Evolutionary conservation across 805 yeast species (phyloP).

Genomic region (Barnettozyma wickerhamii): DNA sequence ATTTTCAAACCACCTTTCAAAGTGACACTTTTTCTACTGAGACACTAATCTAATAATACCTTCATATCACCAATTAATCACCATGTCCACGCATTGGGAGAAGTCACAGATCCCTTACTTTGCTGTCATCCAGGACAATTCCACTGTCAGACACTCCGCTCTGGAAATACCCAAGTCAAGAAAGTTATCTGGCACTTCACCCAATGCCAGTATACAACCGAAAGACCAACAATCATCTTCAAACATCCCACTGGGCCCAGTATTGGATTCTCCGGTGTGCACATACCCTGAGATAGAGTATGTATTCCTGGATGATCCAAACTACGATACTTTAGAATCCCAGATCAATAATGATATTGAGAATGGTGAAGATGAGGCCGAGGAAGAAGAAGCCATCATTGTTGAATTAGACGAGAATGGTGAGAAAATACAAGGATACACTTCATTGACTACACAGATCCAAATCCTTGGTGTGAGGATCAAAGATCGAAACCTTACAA

Average conservation of each 20-base stretch:
- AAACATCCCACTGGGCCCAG: not conserved
- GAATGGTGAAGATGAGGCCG: not conserved
- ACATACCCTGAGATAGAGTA: constrained; percentile 26
- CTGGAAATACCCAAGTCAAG: not conserved
- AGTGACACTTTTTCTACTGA: no score
- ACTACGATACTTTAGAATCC: constrained; percentile 15
- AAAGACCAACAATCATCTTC: not conserved
- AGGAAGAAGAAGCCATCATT: constrained; percentile 21
- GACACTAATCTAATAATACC: no score
- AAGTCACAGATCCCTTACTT: constrained; percentile 23
- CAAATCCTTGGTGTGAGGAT: constrained; percentile 17
- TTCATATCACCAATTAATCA: no score
- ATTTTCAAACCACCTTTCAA: no score
- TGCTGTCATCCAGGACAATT: constrained; percentile 17
- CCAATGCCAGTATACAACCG: not conserved
- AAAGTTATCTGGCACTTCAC: not conserved
- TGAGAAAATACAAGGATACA: constrained; percentile 6
- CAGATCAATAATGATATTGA: constrained; percentile 1
- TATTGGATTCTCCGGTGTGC: constrained; percentile 2
- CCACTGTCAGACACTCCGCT: not conserved
- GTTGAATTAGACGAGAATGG: constrained; percentile 22
- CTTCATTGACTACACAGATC: constrained; percentile 16
- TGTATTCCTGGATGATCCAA: constrained; percentile 24
- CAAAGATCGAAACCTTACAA: constrained; percentile 22
- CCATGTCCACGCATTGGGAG: constrained; percentile 17